These are phyloP conservation scores for Fremontodendron californicum DNA, from an alignment of 345 rosid species.

Conservation along the genomic window DNA sequence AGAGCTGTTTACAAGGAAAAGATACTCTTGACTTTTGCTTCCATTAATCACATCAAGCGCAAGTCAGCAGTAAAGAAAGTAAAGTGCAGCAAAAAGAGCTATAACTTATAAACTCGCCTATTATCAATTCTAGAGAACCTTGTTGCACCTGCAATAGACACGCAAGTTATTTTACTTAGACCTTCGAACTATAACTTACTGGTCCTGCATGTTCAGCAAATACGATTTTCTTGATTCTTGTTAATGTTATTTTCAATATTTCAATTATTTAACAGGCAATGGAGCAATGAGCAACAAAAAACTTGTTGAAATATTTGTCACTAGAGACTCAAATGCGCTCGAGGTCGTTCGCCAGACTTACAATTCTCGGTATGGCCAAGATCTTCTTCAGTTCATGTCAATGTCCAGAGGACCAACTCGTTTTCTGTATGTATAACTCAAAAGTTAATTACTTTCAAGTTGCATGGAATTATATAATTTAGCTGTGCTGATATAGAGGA, in stretches of 20 bases:
- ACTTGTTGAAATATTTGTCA: conserved; percentile 19
- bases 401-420: conserved; percentile 17
- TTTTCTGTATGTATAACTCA: conserved; percentile 20
- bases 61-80: not conserved
- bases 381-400: conserved; percentile 14
- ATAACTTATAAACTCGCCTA: no score
- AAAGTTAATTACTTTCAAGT: not conserved
- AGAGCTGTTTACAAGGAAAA: not conserved
- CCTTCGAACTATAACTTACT: no score
- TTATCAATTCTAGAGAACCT: no score
- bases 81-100: not conserved
- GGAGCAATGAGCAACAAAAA: conserved; percentile 10
- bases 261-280: conserved; percentile 14
- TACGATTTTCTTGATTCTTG: no score
- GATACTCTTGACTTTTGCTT: not conserved
- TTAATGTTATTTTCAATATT: not conserved
- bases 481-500: conserved; percentile 14
- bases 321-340: conserved; percentile 15
- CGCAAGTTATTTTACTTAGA: no score
- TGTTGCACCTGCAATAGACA: no score
- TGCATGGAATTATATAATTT: not conserved
- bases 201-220: no score
- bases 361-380: conserved; percentile 17
- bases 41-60: not conserved
- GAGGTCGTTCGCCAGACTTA: conserved; percentile 19